Conservation (phyloP, 495 filamentous ascomycete genomes). For the Durotheca rogersii region DNA sequence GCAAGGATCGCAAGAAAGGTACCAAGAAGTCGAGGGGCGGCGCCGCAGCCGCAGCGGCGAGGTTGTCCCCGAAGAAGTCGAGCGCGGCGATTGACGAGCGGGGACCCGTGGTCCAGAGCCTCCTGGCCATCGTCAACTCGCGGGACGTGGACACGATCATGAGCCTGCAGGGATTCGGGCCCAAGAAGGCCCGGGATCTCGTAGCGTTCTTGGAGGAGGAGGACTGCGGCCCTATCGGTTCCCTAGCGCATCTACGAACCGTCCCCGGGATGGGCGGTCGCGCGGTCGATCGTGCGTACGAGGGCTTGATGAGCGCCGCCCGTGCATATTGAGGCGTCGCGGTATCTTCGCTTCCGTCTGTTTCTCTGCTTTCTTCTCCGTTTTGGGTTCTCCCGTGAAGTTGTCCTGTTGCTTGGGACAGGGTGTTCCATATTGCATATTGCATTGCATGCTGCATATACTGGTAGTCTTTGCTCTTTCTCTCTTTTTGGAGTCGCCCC, state of each 20-base stretch:
- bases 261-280: slow-evolving; percentile 61
- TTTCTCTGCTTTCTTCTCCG: slow-evolving; percentile 1
- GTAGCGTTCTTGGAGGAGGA: slow-evolving; percentile 56
- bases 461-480: slow-evolving; percentile 15
- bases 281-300: slow-evolving; percentile 58
- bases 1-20: slow-evolving; percentile 36
- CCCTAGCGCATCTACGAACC: slow-evolving; percentile 52
- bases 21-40: slow-evolving; percentile 44
- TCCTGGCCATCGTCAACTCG: slow-evolving; percentile 85
- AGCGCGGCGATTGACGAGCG: slow-evolving; percentile 26
- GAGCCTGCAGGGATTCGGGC: slow-evolving; percentile 68
- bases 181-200: slow-evolving; percentile 65
- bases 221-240: slow-evolving; percentile 42
- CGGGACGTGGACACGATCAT: slow-evolving; percentile 69
- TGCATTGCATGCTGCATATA: slow-evolving; percentile 15
- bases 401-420: slow-evolving; percentile 2
- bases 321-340: not conserved
- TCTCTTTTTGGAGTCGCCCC: slow-evolving; percentile 1
- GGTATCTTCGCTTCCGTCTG: no score
- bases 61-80: slow-evolving; percentile 12
- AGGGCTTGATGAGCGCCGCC: slow-evolving; percentile 35
- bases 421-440: not conserved
- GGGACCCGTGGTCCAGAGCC: slow-evolving; percentile 51
- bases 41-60: no score
- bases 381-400: no score